Percentiles rank a stretch among this genome's conserved stretches.
phyloP scores from a whole-genome alignment of 345 rosid genomes.

The Murraya koenigii region DNA sequence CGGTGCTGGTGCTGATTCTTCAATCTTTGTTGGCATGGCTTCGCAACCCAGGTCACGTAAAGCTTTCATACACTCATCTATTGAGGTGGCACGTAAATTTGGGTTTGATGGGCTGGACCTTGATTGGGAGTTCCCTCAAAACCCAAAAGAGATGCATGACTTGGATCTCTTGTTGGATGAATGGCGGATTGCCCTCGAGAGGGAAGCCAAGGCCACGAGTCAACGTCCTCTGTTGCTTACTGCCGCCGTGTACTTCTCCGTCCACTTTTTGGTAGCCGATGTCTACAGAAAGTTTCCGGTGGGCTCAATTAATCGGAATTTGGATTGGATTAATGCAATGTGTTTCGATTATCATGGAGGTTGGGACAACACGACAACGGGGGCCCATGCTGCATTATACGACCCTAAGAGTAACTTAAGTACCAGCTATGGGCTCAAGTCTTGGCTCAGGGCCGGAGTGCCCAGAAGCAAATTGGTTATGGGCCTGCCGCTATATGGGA shows the following conservation, averaged over 20 bases:
- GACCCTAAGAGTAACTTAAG: constrained; percentile 48
- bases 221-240: constrained; percentile 44
- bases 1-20: constrained; percentile 26
- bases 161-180: constrained; percentile 32
- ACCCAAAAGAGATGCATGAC: constrained; percentile 34
- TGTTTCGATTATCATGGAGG: constrained; percentile 51
- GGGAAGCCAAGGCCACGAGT: constrained; percentile 35
- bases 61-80: constrained; percentile 40
- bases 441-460: constrained; percentile 48
- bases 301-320: constrained; percentile 22
- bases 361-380: constrained; percentile 41
- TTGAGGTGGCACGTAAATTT: constrained; percentile 38
- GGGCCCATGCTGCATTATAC: constrained; percentile 48
- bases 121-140: constrained; percentile 55
- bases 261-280: constrained; percentile 22
- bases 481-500: constrained; percentile 56
- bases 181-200: constrained; percentile 40
- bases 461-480: constrained; percentile 34
- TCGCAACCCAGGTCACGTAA: constrained; percentile 28
- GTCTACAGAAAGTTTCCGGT: constrained; percentile 34
- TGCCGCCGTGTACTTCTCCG: constrained; percentile 53
- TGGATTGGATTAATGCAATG: constrained; percentile 55
- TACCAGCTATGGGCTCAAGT: constrained; percentile 46
- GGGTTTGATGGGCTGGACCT: constrained; percentile 61
- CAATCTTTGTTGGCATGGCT: constrained; percentile 32